Evolutionary conservation across 306 rosid species (phyloP).

Genomic region (Cyclanthera cordifolia): DNA sequence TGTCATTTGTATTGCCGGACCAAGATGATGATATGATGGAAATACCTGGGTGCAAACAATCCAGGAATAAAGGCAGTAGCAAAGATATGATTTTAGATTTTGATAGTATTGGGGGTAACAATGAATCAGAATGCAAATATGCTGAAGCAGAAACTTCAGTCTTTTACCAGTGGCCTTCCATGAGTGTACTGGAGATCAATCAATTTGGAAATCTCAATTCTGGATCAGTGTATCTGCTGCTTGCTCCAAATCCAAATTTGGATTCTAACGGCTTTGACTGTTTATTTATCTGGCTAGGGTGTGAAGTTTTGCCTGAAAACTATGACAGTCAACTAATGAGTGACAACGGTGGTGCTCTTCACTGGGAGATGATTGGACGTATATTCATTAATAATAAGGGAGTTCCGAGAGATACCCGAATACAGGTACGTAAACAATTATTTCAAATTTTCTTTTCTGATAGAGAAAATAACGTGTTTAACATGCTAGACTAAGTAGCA

Average conservation of each 20-base stretch:
- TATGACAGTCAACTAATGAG: constrained; percentile 4
- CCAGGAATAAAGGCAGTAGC: constrained; percentile 8
- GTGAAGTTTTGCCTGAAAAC: constrained; percentile 14
- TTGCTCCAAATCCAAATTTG: constrained; percentile 18
- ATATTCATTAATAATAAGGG: constrained; percentile 22
- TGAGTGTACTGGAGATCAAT: constrained; percentile 20
- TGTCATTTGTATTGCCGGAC: constrained; percentile 47
- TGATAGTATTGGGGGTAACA: constrained; percentile 6
- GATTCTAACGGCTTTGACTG: constrained; percentile 4
- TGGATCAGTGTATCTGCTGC: constrained; percentile 23
- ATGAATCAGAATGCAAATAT: background rate
- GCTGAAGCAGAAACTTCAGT: constrained; percentile 12
- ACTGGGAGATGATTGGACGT: constrained; percentile 25
- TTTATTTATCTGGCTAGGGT: constrained; percentile 33
- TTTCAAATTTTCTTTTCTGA: background rate
- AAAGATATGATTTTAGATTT: constrained; percentile 30
- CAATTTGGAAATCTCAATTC: constrained; percentile 21
- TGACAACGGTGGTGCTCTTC: constrained; percentile 9
- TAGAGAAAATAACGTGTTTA: background rate
- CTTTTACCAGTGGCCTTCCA: constrained; percentile 33
- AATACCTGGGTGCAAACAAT: constrained; percentile 25
- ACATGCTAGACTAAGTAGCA: constrained; percentile 1
- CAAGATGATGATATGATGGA: constrained; percentile 35
- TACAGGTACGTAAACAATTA: constrained; percentile 25
- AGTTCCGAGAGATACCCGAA: constrained; percentile 22